Base-by-base conservation (phyloP, 2,329 filamentous ascomycete species). In the Dactylellina haptotyla region DNA sequence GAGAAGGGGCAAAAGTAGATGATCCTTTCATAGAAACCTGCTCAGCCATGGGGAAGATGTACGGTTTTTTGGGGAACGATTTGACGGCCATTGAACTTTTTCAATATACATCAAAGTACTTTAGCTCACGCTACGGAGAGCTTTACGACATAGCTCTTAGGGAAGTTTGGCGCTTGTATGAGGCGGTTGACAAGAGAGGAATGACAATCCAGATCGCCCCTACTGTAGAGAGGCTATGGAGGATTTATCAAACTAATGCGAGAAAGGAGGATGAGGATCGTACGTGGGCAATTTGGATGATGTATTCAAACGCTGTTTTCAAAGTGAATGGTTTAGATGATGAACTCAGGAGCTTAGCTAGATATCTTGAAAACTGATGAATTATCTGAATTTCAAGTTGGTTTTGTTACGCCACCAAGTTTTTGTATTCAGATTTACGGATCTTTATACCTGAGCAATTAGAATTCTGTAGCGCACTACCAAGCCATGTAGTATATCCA, bases 171-270 rank as follows among this genome's bases (percentile, higher is more conserved):
- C 34, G n/a, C 3, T 1, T 62, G 9, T 70, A 57, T 37, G 30
- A 34, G 8, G 1, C 34, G 14, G 59, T 63, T 32, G 12, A 1
- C 2, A 28, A 45, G 5, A 45, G 65, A 18, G 65, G 65, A 12
- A 26, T 71, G 41, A 14, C 28, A 2, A 41, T 71, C 23, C 58
- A 71, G 25, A 26, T 28, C 1, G 50, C 45, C 14, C 65, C 65
- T 1, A 58, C 51, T 2, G 10, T 71, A 10, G 65, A 71, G 16
- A 71, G 37, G 25, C 25, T 62, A 0, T 71, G 16, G 65, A 56
- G 8, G 16, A 12, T 70, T 3, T 26, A 6, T 10, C 32, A 39
- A 26, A 8, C n/a, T 3, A 39, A n/a, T 28, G 9, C 4, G 2
- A 56, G 51, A n/a, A n/a, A n/a, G 32, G 6, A 56, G n/a, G 51